Conservation (phyloP, 2,329 filamentous ascomycete genomes). For the Penicillium polonicum region DNA sequence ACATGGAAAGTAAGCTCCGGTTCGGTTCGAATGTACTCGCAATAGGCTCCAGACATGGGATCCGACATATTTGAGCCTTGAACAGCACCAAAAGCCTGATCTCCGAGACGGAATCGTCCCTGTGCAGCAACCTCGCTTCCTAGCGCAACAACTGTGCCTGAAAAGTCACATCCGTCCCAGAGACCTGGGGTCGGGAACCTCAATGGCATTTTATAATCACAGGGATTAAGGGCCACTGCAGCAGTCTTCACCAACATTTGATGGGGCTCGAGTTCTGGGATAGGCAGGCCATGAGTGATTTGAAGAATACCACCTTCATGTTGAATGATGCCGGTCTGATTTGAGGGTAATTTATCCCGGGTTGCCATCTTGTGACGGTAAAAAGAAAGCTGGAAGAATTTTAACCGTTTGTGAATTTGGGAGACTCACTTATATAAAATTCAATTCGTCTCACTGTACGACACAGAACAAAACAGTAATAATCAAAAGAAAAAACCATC, state of each 20-base stretch:
- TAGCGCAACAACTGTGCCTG: constrained; percentile 26
- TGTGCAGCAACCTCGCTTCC: constrained; percentile 15
- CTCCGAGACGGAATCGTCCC: constrained; percentile 30
- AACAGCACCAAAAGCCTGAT: constrained; percentile 38
- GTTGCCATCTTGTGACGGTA: background rate
- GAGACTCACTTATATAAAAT: background rate
- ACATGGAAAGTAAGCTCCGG: constrained; percentile 20
- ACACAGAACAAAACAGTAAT: no score
- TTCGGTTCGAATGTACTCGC: constrained; percentile 19
- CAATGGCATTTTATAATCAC: constrained; percentile 28
- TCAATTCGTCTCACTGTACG: background rate
- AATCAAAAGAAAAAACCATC: background rate
- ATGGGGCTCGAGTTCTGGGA: constrained; percentile 15
- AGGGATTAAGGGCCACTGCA: constrained; percentile 36
- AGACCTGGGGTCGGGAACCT: constrained; percentile 21
- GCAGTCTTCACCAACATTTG: constrained; percentile 23
- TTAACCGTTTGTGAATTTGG: background rate
- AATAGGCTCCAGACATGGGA: constrained; percentile 22
- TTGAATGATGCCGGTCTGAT: constrained; percentile 23
- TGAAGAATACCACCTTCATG: constrained; percentile 19
- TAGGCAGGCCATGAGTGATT: constrained; percentile 14
- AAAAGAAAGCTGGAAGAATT: background rate
- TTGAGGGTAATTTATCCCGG: background rate
- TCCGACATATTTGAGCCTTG: constrained; percentile 31
- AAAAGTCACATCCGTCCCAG: constrained; percentile 32